Conservation (phyloP, 805 yeast genomes). For the Ogataea glucozyma region DNA sequence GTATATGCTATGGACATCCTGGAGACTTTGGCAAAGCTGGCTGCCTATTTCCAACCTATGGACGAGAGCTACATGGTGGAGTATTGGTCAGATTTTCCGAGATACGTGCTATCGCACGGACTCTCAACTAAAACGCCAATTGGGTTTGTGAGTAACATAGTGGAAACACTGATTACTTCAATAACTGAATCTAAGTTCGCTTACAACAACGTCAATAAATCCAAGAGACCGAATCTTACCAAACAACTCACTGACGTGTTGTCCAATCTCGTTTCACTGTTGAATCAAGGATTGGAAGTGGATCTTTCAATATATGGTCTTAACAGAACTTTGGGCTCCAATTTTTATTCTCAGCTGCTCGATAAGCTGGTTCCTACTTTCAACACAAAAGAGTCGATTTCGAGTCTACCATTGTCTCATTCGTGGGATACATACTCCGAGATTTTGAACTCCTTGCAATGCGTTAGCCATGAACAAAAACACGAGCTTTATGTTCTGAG, state of each 20-base stretch:
- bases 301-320: constrained; percentile 54
- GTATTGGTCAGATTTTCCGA: constrained; percentile 38
- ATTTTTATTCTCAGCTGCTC: constrained; percentile 43
- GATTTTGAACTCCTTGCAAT: constrained; percentile 11
- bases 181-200: constrained; percentile 36
- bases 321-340: constrained; percentile 55
- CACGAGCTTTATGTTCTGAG: constrained; percentile 48
- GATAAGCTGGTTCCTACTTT: constrained; percentile 42
- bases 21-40: constrained; percentile 43
- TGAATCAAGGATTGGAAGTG: constrained; percentile 43
- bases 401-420: constrained; percentile 27
- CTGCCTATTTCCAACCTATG: constrained; percentile 25
- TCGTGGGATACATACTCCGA: constrained; percentile 29
- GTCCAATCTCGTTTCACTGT: constrained; percentile 24
- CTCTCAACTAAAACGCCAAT: constrained; percentile 55
- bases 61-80: constrained; percentile 30
- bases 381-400: constrained; percentile 9
- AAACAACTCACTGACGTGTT: constrained; percentile 24
- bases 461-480: constrained; percentile 27
- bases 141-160: constrained; percentile 49
- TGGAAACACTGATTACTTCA: constrained; percentile 54
- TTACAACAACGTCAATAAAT: constrained; percentile 24
- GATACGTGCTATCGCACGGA: constrained; percentile 39
- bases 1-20: constrained; percentile 56
- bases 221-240: constrained; percentile 14